Evolutionary conservation across 176 grass and related monocot genomes (phyloP).

Genomic region (Musa acuminata): DNA sequence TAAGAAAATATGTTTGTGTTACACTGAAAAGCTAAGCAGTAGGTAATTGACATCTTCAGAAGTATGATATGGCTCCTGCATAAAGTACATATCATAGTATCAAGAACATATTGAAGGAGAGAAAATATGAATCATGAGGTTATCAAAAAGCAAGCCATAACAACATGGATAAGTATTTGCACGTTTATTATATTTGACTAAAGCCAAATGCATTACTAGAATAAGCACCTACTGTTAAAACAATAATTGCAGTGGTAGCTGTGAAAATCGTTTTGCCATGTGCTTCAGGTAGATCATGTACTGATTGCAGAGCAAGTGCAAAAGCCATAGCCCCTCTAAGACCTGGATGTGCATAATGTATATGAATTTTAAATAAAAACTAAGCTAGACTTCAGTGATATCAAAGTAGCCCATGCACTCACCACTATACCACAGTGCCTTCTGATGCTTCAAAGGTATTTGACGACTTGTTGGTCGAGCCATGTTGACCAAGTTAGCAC

Average conservation of each 20-base stretch:
- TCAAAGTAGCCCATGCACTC: slow-evolving; percentile 15
- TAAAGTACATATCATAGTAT: too few relatives aligned
- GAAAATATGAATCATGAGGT: background rate
- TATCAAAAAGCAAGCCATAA: background rate
- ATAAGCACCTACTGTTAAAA: slow-evolving; percentile 61
- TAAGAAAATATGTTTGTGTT: too few relatives aligned
- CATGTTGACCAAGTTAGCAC: slow-evolving; percentile 84
- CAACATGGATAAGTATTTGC: background rate
- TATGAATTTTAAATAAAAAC: background rate
- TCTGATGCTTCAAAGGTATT: slow-evolving; percentile 91
- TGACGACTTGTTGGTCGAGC: slow-evolving; percentile 60
- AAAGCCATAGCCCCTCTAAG: slow-evolving; percentile 99
- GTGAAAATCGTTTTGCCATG: slow-evolving; percentile 96
- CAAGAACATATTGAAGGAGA: background rate
- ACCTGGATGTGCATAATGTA: slow-evolving; percentile 25
- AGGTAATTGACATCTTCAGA: too few relatives aligned
- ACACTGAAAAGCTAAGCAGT: too few relatives aligned
- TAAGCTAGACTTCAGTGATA: background rate
- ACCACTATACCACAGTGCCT: slow-evolving; percentile 99
- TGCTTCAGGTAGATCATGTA: slow-evolving; percentile 91
- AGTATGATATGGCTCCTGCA: too few relatives aligned
- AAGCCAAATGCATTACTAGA: background rate
- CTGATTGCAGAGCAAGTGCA: slow-evolving; percentile 97
- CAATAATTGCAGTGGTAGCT: slow-evolving; percentile 90
- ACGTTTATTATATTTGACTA: background rate